Conservation (phyloP, 2,329 filamentous ascomycete species). For the Pseudogymnoascus sp. region DNA sequence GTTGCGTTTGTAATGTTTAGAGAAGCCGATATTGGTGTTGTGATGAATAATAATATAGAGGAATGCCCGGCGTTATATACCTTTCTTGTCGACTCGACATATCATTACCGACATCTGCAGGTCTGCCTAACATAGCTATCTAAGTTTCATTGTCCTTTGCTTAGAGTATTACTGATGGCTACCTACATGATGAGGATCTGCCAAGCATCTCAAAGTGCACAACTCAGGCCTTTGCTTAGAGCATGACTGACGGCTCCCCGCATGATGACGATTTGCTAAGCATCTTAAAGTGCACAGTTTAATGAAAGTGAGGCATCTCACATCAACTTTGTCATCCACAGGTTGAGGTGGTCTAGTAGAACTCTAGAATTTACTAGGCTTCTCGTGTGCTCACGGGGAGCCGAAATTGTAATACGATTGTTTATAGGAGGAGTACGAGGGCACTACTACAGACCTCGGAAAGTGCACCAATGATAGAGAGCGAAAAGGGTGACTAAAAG, state of each 20-base stretch:
- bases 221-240: too few relatives aligned
- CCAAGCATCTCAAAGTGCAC: neutral
- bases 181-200: neutral
- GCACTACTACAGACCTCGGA: neutral
- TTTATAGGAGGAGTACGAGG: neutral
- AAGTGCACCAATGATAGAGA: neutral
- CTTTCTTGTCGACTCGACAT: neutral
- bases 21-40: neutral
- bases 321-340: neutral
- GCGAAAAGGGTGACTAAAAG: neutral
- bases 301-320: neutral
- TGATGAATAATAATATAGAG: neutral
- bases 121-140: neutral
- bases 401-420: too few relatives aligned
- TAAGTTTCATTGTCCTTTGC: neutral
- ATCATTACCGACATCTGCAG: neutral
- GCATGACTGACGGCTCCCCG: neutral
- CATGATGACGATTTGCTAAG: neutral
- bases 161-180: neutral
- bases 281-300: neutral
- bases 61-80: neutral
- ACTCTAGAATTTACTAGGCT: too few relatives aligned
- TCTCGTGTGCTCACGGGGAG: too few relatives aligned
- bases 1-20: neutral
- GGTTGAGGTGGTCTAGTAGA: too few relatives aligned